Percentiles rank a stretch among this genome's conserved stretches.
Evolutionary conservation across 2,329 filamentous ascomycete species (phyloP).

Genomic region (Calonectria hongkongensis): DNA sequence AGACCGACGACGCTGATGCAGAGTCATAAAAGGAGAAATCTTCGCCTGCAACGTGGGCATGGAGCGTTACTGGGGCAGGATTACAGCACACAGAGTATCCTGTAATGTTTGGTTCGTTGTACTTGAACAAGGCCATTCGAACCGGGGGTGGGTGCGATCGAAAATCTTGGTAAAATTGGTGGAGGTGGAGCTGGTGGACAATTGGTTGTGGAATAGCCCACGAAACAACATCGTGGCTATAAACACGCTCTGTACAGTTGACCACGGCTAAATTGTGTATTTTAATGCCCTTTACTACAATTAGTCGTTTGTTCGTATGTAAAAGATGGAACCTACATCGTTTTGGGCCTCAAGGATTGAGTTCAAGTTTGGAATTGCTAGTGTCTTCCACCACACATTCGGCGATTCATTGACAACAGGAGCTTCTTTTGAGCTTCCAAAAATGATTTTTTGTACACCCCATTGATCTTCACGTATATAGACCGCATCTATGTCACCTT

Average conservation of each 20-base stretch:
- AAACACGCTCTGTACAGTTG: background rate
- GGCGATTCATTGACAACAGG: background rate
- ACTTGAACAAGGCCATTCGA: conserved; percentile 6
- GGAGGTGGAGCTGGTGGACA: background rate
- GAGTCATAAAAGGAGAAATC: background rate
- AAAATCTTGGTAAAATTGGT: conserved; percentile 12
- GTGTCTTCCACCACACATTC: conserved; percentile 29
- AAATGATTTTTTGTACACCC: conserved; percentile 4
- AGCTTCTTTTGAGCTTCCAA: background rate
- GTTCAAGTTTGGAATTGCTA: background rate
- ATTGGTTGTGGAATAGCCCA: conserved; percentile 16
- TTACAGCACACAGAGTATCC: conserved; percentile 27
- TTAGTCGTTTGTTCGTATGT: background rate
- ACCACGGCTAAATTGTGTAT: background rate
- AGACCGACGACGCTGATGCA: background rate
- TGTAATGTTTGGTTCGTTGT: background rate
- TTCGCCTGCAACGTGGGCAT: background rate
- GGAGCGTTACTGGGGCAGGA: background rate
- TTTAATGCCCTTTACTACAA: background rate
- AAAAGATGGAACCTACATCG: background rate
- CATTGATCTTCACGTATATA: conserved; percentile 25
- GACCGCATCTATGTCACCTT: background rate
- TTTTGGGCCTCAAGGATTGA: background rate
- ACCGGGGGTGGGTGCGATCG: background rate
- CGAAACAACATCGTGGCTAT: background rate